These are phyloP conservation scores for Tetradesmus lagerheimii DNA, from an alignment of 139 green algal genomes.

Conservation along the genomic window DNA sequence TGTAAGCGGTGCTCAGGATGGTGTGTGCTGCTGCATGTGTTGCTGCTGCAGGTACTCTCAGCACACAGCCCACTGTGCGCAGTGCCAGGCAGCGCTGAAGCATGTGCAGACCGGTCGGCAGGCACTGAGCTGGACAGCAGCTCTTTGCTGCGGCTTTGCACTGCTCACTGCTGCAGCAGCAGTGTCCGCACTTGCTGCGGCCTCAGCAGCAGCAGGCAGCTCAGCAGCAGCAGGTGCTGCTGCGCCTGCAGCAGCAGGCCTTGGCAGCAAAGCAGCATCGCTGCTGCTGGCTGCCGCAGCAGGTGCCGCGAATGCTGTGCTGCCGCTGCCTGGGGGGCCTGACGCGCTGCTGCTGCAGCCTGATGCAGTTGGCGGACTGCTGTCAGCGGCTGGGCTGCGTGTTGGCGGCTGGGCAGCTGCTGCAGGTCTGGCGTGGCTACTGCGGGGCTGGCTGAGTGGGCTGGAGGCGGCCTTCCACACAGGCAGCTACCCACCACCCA, in stretches of 20 bases:
- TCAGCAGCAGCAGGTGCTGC: neutral
- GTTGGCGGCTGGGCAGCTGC: neutral
- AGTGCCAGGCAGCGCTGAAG: slow-evolving; percentile 20
- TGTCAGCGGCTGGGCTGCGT: neutral
- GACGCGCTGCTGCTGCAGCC: neutral
- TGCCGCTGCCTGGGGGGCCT: neutral
- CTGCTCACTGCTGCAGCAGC: slow-evolving; percentile 1
- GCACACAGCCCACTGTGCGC: slow-evolving; percentile 31
- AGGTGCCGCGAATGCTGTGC: neutral
- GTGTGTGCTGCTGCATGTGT: neutral
- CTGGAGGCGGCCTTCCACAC: slow-evolving; percentile 9
- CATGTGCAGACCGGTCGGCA: neutral
- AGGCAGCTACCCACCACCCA: slow-evolving; percentile 21
- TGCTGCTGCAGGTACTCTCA: slow-evolving; percentile 8
- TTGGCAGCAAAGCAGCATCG: neutral
- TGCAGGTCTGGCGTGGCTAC: neutral
- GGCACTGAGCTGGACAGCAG: neutral
- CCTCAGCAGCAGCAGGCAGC: neutral
- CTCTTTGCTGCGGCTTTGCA: neutral
- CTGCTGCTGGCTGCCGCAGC: neutral
- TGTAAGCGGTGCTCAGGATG: neutral
- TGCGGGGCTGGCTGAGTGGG: neutral
- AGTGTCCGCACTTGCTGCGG: neutral
- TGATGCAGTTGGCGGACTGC: neutral
- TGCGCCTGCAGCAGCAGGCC: neutral